A percentile compares a stretch with the other conserved stretches of the same genome.
These are phyloP conservation scores for Isoetes engelmannii DNA, from an alignment of 83 land plant species.

Conservation along the genomic window DNA sequence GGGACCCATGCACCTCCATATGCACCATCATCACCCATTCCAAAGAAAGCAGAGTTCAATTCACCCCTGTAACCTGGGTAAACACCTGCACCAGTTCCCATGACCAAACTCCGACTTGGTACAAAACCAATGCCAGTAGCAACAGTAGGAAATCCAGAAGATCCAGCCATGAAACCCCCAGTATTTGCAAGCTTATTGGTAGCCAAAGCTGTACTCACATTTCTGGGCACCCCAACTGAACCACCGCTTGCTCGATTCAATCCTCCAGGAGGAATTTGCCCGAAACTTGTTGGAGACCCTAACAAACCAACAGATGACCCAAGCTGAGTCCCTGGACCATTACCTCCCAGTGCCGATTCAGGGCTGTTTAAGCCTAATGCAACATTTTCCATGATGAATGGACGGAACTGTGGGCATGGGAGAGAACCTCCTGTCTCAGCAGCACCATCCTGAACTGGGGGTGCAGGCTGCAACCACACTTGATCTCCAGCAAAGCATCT, in stretches of 20 bases:
- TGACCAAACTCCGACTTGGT: slow-evolving; percentile 42
- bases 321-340: background rate
- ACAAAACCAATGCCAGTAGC: slow-evolving; percentile 39
- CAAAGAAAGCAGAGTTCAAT: slow-evolving; percentile 81
- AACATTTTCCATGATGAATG: slow-evolving; percentile 98
- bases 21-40: slow-evolving; percentile 99
- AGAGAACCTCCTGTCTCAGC: slow-evolving; percentile 78
- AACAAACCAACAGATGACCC: slow-evolving; percentile 7
- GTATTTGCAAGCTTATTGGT: slow-evolving; percentile 47
- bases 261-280: background rate
- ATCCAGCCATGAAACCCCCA: slow-evolving; percentile 11
- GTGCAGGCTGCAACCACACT: slow-evolving; percentile 99
- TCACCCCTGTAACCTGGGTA: slow-evolving; percentile 77
- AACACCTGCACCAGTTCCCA: slow-evolving; percentile 41
- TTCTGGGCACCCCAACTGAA: slow-evolving; percentile 24
- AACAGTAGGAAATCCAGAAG: slow-evolving; percentile 20
- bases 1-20: slow-evolving; percentile 99
- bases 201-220: slow-evolving; percentile 25
- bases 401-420: slow-evolving; percentile 97
- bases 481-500: slow-evolving; percentile 99
- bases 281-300: background rate
- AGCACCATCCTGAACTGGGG: slow-evolving; percentile 77
- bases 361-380: slow-evolving; percentile 73
- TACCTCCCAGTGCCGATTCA: slow-evolving; percentile 44
- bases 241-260: slow-evolving; percentile 16